Evolutionary conservation across 352 stramenopile species (phyloP), one percentile per base, ranked within the genome.

Genomic region (Pythium scleroteichum): DNA sequence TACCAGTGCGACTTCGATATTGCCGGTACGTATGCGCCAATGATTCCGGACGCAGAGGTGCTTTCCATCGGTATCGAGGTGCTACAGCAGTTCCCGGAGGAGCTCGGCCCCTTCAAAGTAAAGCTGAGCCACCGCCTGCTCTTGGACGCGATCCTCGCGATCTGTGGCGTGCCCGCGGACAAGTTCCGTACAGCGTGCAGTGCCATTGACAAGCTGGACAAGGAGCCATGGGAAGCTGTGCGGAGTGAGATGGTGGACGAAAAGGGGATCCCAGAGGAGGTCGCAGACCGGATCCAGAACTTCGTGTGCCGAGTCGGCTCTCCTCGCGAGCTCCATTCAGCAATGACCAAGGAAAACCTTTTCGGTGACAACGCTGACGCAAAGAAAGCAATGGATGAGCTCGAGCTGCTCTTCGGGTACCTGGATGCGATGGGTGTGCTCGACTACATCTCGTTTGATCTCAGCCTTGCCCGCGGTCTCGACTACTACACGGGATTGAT

Each of bases 1-100:
- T 99, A 99, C 82, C 97, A 99, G 75, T 99, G 97, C 70, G 97
- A 99, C 66, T 99, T 99, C 57, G 97, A 99, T 73, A 97, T 99
- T 66, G 97, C 97, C 27, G 96, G 96, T 53, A 83, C 72, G 38
- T 99, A 98, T 72, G 78, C 87, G 50, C 74, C 87, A 5, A 99
- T 99, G 97, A 86, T 99, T 17, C 78, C 96, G 7, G 97, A 99
- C 66, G 94, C 97, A 24, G 97, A 99, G 69, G 97, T 98, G 60
- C 64, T 99, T 13, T 96, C 90, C 47, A 94, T 99, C 29, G 96
- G 88, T 39, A 92, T 97, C 64, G 96, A 99, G 59, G 82, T 94
- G 45, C 62, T 96, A 41, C 82, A 92, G 73, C 82, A 94, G 56
- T 95, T 94, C 61, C 82, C 82, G 4, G 79, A 93, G 6, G 79